Base-by-base conservation (phyloP, 495 filamentous ascomycete species). In the Usnea hakonensis region DNA sequence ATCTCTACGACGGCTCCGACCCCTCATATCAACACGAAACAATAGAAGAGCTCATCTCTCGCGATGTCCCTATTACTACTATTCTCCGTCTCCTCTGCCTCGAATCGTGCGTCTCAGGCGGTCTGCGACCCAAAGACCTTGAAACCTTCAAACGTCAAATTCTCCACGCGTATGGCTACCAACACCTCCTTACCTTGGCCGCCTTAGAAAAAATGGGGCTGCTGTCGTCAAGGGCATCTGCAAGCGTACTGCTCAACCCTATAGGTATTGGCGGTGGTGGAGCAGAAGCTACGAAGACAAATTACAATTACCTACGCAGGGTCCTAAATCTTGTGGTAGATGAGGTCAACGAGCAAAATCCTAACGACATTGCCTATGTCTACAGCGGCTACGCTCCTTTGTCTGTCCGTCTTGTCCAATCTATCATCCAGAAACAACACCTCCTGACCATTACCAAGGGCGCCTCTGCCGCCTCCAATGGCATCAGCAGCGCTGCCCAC, bases 341-440 rank as follows among this genome's bases (percentile, higher is more conserved):
- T 72, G 95, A 99, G 72, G 92, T 97, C 61, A 92, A 95, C 70
- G 95, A 97, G 72, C 86, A 92, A 52, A 90, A 96, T n/a, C 95
- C 95, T 11, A 87, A 92, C 67, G 95, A 99, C 64, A 89, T 97
- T 64, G 90, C 95, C 13, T 99, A 97, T 70, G 92, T 95, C 38
- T 99, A 96, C 78, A 93, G 89, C 65, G 95, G 95, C 52, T 97
- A 97, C 71, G 95, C 95, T 8, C 94, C 95, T 3, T 81, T 99
- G 28, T 95, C 89, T 60, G 81, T 97, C 63, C 89, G 95, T 19
- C 83, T 99, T 21, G 87, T 99, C n/a, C 95, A 99, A 75, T 94
- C 89, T 67, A 81, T 97, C 38, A 73, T 97, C 58, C 93, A 97
- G 73, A 99, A 99, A 73, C 83, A 85, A 48, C 88, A 90, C 64